Evolutionary conservation across 2,329 filamentous ascomycete genomes (phyloP).

Genomic region (Paraphoma sp.): DNA sequence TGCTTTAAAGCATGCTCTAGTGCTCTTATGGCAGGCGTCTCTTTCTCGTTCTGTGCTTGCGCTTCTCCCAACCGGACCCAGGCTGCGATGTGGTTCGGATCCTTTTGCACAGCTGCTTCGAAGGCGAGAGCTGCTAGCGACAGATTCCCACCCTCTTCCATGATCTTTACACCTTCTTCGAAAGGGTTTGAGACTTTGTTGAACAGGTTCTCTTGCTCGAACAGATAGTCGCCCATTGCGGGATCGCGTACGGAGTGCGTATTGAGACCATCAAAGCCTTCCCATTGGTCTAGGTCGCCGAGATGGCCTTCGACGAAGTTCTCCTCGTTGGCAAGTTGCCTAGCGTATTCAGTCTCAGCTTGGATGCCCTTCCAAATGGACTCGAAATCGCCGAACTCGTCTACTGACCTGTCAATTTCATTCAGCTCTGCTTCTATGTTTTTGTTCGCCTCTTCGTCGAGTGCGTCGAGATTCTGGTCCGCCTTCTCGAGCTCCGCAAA

Average conservation of each 20-base stretch:
- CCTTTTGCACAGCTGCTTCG: slow-evolving; percentile 91
- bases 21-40: slow-evolving; percentile 91
- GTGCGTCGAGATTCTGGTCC: slow-evolving; percentile 58
- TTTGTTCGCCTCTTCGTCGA: slow-evolving; percentile 70
- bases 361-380: slow-evolving; percentile 85
- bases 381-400: slow-evolving; percentile 91
- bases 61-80: slow-evolving; percentile 92
- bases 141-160: slow-evolving; percentile 91
- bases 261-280: slow-evolving; percentile 73
- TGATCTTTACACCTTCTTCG: slow-evolving; percentile 89
- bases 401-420: slow-evolving; percentile 83
- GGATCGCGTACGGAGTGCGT: slow-evolving; percentile 75
- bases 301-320: slow-evolving; percentile 68
- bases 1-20: slow-evolving; percentile 89
- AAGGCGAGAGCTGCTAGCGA: slow-evolving; percentile 93
- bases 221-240: slow-evolving; percentile 86
- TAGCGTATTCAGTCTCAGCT: slow-evolving; percentile 74
- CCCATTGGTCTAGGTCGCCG: slow-evolving; percentile 82
- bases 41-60: slow-evolving; percentile 98
- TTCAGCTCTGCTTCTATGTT: slow-evolving; percentile 88
- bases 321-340: slow-evolving; percentile 72
- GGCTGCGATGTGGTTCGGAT: slow-evolving; percentile 84
- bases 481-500: slow-evolving; percentile 86
- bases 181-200: slow-evolving; percentile 82
- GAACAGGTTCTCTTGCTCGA: slow-evolving; percentile 94